Base-by-base conservation (phyloP, 805 yeast genomes). In the Hanseniaspora singularis region DNA sequence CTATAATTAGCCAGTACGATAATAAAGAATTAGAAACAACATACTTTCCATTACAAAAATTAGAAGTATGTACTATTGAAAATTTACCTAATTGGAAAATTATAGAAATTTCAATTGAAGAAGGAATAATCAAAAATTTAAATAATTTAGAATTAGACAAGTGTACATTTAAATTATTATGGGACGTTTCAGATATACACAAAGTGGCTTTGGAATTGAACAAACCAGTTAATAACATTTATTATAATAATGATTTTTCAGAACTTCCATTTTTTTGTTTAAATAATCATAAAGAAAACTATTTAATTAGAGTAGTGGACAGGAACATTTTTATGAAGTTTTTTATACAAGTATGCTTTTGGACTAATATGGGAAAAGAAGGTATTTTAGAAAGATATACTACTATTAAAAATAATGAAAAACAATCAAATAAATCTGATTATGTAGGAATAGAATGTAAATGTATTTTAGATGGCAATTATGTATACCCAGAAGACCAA, bases 301-400 rank as follows among this genome's bases (percentile, higher is more conserved):
- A 20, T 22, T 30, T 47, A 3, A 31, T 38, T 2, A 39, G 44
- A 39, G 30, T 23, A 1, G 4, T 58, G 42, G 59, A 58, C 14
- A 52, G 46, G 20, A 40, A 40, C 1, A 50, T 44, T 2, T 73
- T 77, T 49, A 62, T 70, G 27, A 60, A 63, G 36, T 55, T 77
- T 20, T 54, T 76, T 22, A 62, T 72, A 38, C 54, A 69, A 8
- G 56, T 77, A 38, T 53, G 74, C 20, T 72, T 76, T 45, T 77
- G 84, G 84, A 77, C 75, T 51, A 65, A 68, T 32, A 55, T 76
- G 54, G 69, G 63, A 48, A 73, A 75, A 6, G 64, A 61, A 34
- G 80, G 81, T 0, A 60, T 76, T 9, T 72, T 71, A 27, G 50
- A 40, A 31, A 40, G 36, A 31, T 46, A 33, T 24, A 18, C 24